Base-by-base conservation (phyloP, 2,329 filamentous ascomycete species). In the Colletotrichum karsti region DNA sequence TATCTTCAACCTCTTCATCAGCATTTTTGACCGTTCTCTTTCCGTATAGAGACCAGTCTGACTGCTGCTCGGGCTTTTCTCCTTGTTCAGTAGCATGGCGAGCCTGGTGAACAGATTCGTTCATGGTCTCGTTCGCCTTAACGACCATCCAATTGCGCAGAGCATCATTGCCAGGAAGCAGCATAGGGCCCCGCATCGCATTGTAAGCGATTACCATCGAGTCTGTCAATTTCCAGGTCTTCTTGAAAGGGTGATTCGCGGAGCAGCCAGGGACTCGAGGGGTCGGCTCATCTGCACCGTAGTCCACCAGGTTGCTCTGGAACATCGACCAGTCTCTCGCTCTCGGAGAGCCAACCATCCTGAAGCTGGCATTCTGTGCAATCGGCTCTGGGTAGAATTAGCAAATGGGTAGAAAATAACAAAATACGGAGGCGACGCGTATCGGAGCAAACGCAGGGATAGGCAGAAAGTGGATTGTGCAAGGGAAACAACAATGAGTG, bases 131-230 rank as follows among this genome's bases (percentile, higher is more conserved):
- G 1, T 54, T 46, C 18, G 65, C 65, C 41, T 71, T 64, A 8
- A 66, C 51, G 20, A 69, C 72, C 51, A 74, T 73, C 75, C 73
- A 76, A 8, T 62, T 67, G 41, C 77, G 74, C 15, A 80, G 61
- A 2, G 78, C 73, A 20, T 75, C 74, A 0, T 70, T 68, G 3
- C 69, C 67, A 12, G 51, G 39, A 7, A 71, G 69, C 12, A 69
- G 67, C 12, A 71, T 65, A 7, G 75, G 73, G 2, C 78, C 78
- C 18, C 75, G 75, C 76, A 81, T 77, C 13, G 76, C 73, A 8
- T 71, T 71, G 62, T 80, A 81, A 1, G 78, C 75, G 55, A 74
- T 70, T 42, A 80, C 67, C 46, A 70, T 72, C 2, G 74, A 73
- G n/a, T 72, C 61, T 5, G 74, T 72, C 35, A 77, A 48, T 37